These are phyloP conservation scores for Pleurotus pulmonarius DNA, from an alignment of 768 basidiomycete species.

Conservation along the genomic window DNA sequence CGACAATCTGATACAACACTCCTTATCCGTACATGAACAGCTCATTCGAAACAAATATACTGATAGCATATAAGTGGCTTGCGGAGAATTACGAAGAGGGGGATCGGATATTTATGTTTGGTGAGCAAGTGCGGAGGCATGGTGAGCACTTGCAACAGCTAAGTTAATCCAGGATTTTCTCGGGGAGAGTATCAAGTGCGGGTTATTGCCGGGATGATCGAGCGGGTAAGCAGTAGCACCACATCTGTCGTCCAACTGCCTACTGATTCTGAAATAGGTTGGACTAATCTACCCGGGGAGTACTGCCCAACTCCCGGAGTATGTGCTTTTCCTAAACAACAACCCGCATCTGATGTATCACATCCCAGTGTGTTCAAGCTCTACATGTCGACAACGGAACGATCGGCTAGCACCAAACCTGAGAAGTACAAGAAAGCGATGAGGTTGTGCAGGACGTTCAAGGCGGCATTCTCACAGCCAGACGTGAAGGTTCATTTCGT, in stretches of 20 bases:
- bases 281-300: conserved; percentile 39
- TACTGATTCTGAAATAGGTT: conserved; percentile 22
- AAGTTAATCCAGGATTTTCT: conserved; percentile 33
- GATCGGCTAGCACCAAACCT: not conserved
- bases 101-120: conserved; percentile 39
- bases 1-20: not conserved
- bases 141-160: too few species aligned
- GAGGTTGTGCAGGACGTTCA: conserved; percentile 12
- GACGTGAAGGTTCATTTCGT: conserved; percentile 38
- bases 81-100: conserved; percentile 31
- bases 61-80: conserved; percentile 39
- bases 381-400: conserved; percentile 18
- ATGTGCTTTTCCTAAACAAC: too few species aligned
- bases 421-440: not conserved
- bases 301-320: conserved; percentile 37
- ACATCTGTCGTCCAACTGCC: too few species aligned
- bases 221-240: conserved; percentile 19
- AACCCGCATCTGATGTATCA: too few species aligned
- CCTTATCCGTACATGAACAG: too few species aligned
- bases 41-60: conserved; percentile 29
- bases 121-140: conserved; percentile 13
- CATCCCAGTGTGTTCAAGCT: conserved; percentile 21
- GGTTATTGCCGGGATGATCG: conserved; percentile 41
- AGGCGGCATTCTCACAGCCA: conserved; percentile 14
- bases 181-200: conserved; percentile 46